Conservation (phyloP, 495 filamentous ascomycete genomes). For the Penicillium malachiteum region DNA sequence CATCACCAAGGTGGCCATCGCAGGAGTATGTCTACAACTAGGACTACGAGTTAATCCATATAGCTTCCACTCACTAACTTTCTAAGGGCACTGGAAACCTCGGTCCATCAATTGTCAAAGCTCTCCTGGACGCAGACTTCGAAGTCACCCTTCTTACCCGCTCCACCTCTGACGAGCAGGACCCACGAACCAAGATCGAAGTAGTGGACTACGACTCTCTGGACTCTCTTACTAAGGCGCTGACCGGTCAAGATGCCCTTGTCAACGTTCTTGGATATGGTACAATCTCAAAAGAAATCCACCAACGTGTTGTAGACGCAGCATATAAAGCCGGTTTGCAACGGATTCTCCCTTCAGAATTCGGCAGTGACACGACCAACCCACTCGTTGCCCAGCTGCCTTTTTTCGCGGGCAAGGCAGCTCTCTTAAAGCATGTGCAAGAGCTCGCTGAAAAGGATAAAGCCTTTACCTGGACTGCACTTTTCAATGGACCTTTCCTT, state of each 20-base stretch:
- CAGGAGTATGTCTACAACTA: constrained; percentile 4
- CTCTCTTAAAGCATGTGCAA: constrained; percentile 47
- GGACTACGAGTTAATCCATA: too few species aligned
- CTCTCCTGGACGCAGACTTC: constrained; percentile 55
- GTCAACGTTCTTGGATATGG: constrained; percentile 35
- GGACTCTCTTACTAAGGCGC: constrained; percentile 42
- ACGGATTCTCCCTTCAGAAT: constrained; percentile 66
- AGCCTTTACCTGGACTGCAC: constrained; percentile 48
- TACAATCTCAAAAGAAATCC: constrained; percentile 28
- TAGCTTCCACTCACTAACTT: background rate
- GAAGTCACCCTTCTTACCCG: constrained; percentile 60
- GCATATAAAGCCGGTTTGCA: constrained; percentile 58
- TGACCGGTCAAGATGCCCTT: constrained; percentile 39
- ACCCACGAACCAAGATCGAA: constrained; percentile 40
- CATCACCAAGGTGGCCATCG: constrained; percentile 9
- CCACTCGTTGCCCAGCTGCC: constrained; percentile 32
- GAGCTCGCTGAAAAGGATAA: constrained; percentile 32
- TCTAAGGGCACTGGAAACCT: constrained; percentile 57
- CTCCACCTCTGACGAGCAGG: constrained; percentile 36
- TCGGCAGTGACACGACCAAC: constrained; percentile 53
- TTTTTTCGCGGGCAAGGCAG: constrained; percentile 49
- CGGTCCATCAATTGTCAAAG: constrained; percentile 54
- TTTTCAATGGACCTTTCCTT: constrained; percentile 51
- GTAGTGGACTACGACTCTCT: constrained; percentile 56
- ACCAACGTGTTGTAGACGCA: constrained; percentile 58